A percentile compares a stretch with the other conserved stretches of the same genome.
These are phyloP conservation scores for Claviceps paspali DNA, from an alignment of 2,329 filamentous ascomycete genomes.

Conservation along the genomic window DNA sequence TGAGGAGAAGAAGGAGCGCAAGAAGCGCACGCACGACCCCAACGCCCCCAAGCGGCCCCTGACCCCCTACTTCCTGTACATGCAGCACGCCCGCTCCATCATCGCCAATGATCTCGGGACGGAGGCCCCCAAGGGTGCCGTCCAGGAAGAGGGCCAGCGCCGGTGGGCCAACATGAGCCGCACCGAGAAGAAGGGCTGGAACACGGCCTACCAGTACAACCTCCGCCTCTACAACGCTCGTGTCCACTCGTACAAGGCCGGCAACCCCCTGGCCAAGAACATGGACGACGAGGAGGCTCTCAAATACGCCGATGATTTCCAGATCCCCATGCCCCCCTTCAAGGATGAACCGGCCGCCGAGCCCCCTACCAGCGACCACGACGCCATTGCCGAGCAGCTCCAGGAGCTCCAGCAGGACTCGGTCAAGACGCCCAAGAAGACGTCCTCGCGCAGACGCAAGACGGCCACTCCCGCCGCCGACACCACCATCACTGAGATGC, in stretches of 20 bases:
- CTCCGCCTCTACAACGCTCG: constrained; percentile 50
- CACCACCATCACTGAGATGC: constrained; percentile 17
- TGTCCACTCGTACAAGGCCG: constrained; percentile 48
- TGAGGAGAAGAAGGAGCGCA: constrained; percentile 72
- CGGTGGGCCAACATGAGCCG: constrained; percentile 70
- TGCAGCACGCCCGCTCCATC: constrained; percentile 71
- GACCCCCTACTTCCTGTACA: constrained; percentile 91
- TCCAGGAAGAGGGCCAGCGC: constrained; percentile 73
- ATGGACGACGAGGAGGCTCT: constrained; percentile 47
- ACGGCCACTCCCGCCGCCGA: constrained; percentile 28
- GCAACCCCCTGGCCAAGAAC: constrained; percentile 41
- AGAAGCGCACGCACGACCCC: constrained; percentile 75
- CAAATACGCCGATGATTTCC: constrained; percentile 42
- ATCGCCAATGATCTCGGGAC: constrained; percentile 65
- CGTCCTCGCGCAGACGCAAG: constrained; percentile 40
- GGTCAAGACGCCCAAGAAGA: constrained; percentile 44
- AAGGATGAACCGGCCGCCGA: constrained; percentile 22
- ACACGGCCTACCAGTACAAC: constrained; percentile 53
- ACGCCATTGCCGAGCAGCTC: constrained; percentile 44
- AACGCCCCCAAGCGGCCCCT: constrained; percentile 89
- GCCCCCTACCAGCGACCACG: constrained; percentile 29
- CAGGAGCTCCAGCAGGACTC: constrained; percentile 36
- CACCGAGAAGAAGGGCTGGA: constrained; percentile 54
- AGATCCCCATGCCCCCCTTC: constrained; percentile 36
- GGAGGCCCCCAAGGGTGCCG: constrained; percentile 68